Evolutionary conservation across 257 asterid genomes (phyloP), one percentile per base, ranked within the genome.

Genomic region (Handroanthus guayacan): DNA sequence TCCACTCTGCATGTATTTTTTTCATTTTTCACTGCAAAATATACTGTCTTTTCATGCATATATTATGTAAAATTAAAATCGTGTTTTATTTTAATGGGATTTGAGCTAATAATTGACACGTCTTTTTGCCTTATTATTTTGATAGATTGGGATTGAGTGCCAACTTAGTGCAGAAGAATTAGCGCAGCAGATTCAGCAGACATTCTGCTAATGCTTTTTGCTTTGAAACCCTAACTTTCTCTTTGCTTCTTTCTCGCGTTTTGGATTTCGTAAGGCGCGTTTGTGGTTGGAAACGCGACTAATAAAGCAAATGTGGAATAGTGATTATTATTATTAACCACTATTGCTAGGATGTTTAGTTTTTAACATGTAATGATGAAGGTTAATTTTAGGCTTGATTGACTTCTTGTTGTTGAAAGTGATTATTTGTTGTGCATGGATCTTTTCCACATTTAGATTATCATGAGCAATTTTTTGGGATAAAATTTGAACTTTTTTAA

Each of bases 101-200:
- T 71, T 63, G 45, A 11, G 9, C 6, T 31, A 5, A 16, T 11
- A 44, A 37, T 12, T 6, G 44, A 65, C 57, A 5, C 41, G 3
- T 8, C 17, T 62, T 64, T 6, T 41, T 54, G 38, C 3, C 6
- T 56, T 37, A 17, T 45, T 20, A 17, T 41, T 58, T 34, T 62
- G 54, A 67, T 78, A 94, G 99, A 88, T 95, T 47, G 97, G 99
- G 65, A 92, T 95, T 60, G 99, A 92, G 76, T 95, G 99, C 89
- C 96, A 91, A 75, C 96, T 92, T 34, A 95, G 99, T 74, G 99
- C 99, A 3, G 97, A 95, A 76, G 99, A 95, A 62, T 80, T 95
- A 81, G 99, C 99, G 44, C 89, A 89, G 62, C 94, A 85, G 72
- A 88, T 95, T 83, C 99, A 91, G 84, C 95, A 85, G 83, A 92